Base-by-base conservation (phyloP, 495 filamentous ascomycete species). In the Baudoinia panamericana region DNA sequence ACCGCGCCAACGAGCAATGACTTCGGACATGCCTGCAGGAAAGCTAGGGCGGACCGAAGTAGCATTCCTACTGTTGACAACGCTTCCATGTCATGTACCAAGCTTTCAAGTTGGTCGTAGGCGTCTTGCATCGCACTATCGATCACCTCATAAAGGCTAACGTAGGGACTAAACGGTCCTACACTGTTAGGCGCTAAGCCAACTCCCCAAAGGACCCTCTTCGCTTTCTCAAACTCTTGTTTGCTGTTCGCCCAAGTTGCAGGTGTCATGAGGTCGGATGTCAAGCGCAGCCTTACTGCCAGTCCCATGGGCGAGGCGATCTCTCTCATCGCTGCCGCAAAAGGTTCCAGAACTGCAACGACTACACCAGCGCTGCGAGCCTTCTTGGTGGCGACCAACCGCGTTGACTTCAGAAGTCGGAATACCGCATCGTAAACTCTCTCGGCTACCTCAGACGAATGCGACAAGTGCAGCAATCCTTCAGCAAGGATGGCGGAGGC, bases 181-280 rank as follows among this genome's bases (percentile, higher is more conserved):
- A 58, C 56, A 31, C 39, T 51, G 32, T 42, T 36, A 2, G 66
- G 67, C 4, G 57, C 50, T 28, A 66, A 51, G 0, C 53, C 56
- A 0, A 66, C 63, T 5, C 77, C 75, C 75, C 73, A 80, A 3
- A 82, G 58, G n/a, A 60, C 61, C 22, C 65, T 67, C 39, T 65
- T 59, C 28, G 68, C 75, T 28, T 67, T 63, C 43, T 80, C 76
- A 5, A 82, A 56, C 9, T 66, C 64, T 28, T 73, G 69, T n/a
- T 60, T 59, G 34, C 45, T 54, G 23, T 48, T 52, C 15, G 48
- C 43, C 13, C 53, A 47, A 13, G 40, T 29, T 18, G 54, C 56
- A 10, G 32, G 13, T 15, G 32, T 24, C 0, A 47, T 13, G 1
- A 46, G 13, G 7, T 59, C 18, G n/a, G 10, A 32, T 0, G 37